Evolutionary conservation across 2,329 filamentous ascomycete genomes (phyloP).

Genomic region (Tothia fuscella): DNA sequence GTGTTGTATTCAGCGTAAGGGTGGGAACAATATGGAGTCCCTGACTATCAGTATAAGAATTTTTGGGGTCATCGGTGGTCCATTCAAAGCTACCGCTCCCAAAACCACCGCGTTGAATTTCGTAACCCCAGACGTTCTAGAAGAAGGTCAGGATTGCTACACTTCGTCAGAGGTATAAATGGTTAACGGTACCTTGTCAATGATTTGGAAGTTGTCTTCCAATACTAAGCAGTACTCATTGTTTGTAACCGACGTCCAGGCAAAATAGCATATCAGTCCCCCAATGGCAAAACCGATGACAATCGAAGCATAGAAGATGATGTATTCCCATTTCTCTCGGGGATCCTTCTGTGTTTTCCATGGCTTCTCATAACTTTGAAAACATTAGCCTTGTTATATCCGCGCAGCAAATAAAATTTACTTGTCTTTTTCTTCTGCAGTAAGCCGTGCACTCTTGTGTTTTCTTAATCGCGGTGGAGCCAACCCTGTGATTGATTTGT

Average conservation of each 20-base stretch:
- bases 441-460: conserved; percentile 27
- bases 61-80: conserved; percentile 37
- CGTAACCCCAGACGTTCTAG: conserved; percentile 42
- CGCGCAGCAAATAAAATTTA: not conserved
- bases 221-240: conserved; percentile 23
- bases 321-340: conserved; percentile 8
- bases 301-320: not conserved
- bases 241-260: not conserved
- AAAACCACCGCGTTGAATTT: conserved; percentile 32
- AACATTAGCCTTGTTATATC: conserved; percentile 25
- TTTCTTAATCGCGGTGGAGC: conserved; percentile 7
- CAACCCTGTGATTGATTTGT: not conserved
- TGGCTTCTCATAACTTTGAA: conserved; percentile 13
- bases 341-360: not conserved
- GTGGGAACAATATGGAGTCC: conserved; percentile 44
- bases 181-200: no score
- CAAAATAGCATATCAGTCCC: conserved; percentile 5
- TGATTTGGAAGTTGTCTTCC: conserved; percentile 36
- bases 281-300: conserved; percentile 9
- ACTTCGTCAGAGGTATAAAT: no score
- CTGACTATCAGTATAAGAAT: conserved; percentile 35
- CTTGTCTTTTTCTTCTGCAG: conserved; percentile 23
- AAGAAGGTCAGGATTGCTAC: no score
- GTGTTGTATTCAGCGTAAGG: conserved; percentile 28
- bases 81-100: conserved; percentile 39